Evolutionary conservation across 192 early-diverging fungal genomes (phyloP).

Genomic region (Entomortierella beljakovae): DNA sequence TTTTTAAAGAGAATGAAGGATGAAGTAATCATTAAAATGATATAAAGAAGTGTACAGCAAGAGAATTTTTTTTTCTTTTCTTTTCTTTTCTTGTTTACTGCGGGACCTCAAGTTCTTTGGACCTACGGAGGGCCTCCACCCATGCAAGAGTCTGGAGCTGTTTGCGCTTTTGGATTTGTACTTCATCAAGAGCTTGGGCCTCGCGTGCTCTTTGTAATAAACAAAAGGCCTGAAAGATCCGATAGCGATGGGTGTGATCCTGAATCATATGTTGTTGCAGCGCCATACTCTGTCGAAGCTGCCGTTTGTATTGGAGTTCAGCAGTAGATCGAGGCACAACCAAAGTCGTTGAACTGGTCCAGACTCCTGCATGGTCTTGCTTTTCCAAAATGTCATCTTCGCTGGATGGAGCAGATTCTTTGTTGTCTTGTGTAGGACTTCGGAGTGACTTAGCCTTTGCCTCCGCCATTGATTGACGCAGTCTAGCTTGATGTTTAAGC

Average conservation of each 20-base stretch:
- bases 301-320: constrained; percentile 31
- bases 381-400: not conserved
- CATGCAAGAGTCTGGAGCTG: constrained; percentile 43
- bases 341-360: constrained; percentile 41
- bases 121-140: constrained; percentile 32
- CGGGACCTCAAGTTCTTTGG: constrained; percentile 35
- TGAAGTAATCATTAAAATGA: not conserved
- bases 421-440: not conserved
- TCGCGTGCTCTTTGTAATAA: constrained; percentile 39
- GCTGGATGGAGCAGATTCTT: not conserved
- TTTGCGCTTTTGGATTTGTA: constrained; percentile 7
- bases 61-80: no score
- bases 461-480: constrained; percentile 19
- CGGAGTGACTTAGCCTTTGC: constrained; percentile 4
- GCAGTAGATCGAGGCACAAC: constrained; percentile 23
- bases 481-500: constrained; percentile 32
- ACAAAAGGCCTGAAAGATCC: constrained; percentile 45
- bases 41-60: no score
- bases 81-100: constrained; percentile 13
- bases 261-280: constrained; percentile 46
- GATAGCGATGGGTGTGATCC: constrained; percentile 39
- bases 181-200: constrained; percentile 41
- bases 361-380: constrained; percentile 13
- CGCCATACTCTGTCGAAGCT: constrained; percentile 35
- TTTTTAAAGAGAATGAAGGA: not conserved